These are phyloP conservation scores for Hygrophorus pudorinus DNA, from an alignment of 768 basidiomycete species.

Conservation along the genomic window DNA sequence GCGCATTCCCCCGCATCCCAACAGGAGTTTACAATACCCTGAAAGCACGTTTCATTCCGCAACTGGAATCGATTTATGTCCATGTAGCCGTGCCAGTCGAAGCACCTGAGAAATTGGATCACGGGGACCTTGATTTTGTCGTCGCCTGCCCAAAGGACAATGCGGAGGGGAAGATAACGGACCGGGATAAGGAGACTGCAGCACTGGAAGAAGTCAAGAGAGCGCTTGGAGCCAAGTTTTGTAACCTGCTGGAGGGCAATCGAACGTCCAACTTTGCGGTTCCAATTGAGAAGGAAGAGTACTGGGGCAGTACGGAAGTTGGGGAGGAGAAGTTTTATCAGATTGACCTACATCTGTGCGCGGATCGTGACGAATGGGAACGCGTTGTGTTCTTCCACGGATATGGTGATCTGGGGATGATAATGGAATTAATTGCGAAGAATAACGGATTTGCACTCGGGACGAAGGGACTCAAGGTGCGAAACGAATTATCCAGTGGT, in stretches of 20 bases:
- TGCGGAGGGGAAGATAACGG: too few relatives aligned
- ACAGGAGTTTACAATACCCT: slow-evolving; percentile 39
- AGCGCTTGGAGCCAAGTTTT: slow-evolving; percentile 37
- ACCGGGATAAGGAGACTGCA: slow-evolving; percentile 6
- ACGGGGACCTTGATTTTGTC: slow-evolving; percentile 65
- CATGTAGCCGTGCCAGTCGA: slow-evolving; percentile 48
- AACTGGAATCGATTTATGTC: slow-evolving; percentile 36
- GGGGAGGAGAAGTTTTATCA: slow-evolving; percentile 16
- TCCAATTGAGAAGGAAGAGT: slow-evolving; percentile 25
- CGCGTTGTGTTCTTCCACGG: slow-evolving; percentile 45
- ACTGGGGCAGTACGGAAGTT: slow-evolving; percentile 5
- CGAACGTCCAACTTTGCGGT: slow-evolving; percentile 60
- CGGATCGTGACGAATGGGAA: slow-evolving; percentile 37
- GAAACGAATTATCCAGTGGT: background rate
- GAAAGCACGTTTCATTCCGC: slow-evolving; percentile 34
- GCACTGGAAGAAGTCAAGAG: slow-evolving; percentile 27
- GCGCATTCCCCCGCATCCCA: slow-evolving; percentile 54
- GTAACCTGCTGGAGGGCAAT: slow-evolving; percentile 38
- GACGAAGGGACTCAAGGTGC: slow-evolving; percentile 49
- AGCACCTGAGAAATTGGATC: slow-evolving; percentile 52
- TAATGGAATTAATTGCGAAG: slow-evolving; percentile 45
- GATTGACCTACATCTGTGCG: slow-evolving; percentile 57
- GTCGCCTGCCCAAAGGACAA: slow-evolving; percentile 40
- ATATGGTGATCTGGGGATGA: slow-evolving; percentile 69
- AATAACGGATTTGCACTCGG: slow-evolving; percentile 42